Evolutionary conservation across 2,329 filamentous ascomycete species (phyloP).

Genomic region (Scortechinia acanthostroma): DNA sequence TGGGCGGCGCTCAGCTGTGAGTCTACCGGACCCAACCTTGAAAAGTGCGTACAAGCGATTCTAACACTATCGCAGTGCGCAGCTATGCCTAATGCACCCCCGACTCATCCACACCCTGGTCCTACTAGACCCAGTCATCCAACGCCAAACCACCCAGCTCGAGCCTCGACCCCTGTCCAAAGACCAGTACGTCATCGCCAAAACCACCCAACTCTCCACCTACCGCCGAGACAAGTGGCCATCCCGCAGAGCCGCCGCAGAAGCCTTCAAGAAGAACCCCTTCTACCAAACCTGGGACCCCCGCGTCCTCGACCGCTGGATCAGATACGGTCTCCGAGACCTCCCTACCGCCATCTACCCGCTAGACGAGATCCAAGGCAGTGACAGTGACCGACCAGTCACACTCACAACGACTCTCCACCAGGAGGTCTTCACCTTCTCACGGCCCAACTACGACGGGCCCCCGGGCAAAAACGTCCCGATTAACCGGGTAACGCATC

Average conservation of each 20-base stretch:
- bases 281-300: constrained; percentile 82
- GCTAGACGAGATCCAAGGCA: neutral
- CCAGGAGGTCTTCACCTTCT: constrained; percentile 77
- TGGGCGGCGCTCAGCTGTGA: constrained; percentile 67
- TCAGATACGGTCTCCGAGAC: constrained; percentile 68
- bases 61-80: constrained; percentile 27
- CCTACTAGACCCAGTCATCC: constrained; percentile 79
- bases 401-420: constrained; percentile 78
- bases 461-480: constrained; percentile 24
- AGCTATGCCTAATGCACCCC: constrained; percentile 71
- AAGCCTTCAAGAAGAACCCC: constrained; percentile 56
- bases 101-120: constrained; percentile 71
- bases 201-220: constrained; percentile 36
- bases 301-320: constrained; percentile 69
- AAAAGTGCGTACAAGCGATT: constrained; percentile 61
- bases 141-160: constrained; percentile 31
- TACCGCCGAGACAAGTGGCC: constrained; percentile 77
- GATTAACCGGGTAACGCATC: constrained; percentile 28
- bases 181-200: neutral
- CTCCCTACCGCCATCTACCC: constrained; percentile 58
- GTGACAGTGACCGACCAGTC: constrained; percentile 34
- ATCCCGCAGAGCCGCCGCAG: constrained; percentile 60
- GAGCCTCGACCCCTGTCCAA: constrained; percentile 39
- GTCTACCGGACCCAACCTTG: constrained; percentile 70
- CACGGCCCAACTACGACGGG: constrained; percentile 48